Base-by-base conservation (phyloP, 164 flowering plant genomes). In the Magnolia kwangsiensis region DNA sequence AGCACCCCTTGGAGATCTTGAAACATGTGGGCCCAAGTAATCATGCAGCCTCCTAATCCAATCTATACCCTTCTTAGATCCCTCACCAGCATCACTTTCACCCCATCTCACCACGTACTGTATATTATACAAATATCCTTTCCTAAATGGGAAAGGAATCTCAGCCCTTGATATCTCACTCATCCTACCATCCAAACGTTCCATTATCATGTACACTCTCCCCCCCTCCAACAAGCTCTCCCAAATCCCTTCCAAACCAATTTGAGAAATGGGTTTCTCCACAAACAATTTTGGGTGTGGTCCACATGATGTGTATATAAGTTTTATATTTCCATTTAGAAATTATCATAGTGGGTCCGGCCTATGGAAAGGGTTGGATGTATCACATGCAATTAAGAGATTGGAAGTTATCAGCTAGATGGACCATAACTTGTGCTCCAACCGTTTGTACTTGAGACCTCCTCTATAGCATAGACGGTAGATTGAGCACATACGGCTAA, bases 111-210 rank as follows among this genome's bases (percentile, higher is more conserved):
- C 75, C 19, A 75, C 4, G 78, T 81, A 74, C n/a, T 75, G 74
- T 23, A 81, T 72, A 23, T 72, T 67, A 67, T 67, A 78, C 50
- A 74, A 21, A 45, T 29, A 50, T 13, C 78, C 80, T 14, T 70
- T 50, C 74, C 82, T 80, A 67, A 74, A 77, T 65, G 80, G 75
- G 45, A 80, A 80, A 16, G 83, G 78, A 27, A 64, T 78, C n/a
- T 67, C 76, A 67, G 65, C 59, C 23, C 75, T 78, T 59, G 76
- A 66, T 8, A 81, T 78, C 74, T 81, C 78, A 72, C 63, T 51
- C 80, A 81, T 75, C 37, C 63, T 78, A 10, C 83, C 83, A 50
- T 76, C 80, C 59, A 59, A 65, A 37, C 78, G 78, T 45, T 72
- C 70, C 19, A 65, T 29, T 1, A 66, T 66, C 73, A 74, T 45